Conservation (phyloP, 495 filamentous ascomycete genomes). For the Evernia prunastri region DNA sequence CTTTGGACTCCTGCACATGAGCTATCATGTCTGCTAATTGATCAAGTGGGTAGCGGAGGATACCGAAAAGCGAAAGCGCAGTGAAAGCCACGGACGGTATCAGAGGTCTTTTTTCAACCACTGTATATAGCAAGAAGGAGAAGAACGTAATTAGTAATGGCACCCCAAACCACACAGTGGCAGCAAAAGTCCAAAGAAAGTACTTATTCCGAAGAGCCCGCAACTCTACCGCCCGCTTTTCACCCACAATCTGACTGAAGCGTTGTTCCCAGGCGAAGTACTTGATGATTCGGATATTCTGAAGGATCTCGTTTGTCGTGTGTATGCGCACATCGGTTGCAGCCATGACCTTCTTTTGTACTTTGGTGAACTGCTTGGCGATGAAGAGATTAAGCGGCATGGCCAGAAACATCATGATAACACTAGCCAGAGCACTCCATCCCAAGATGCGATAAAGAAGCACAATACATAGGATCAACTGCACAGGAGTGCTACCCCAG, state of each 20-base stretch:
- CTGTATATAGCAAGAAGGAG: constrained; percentile 88
- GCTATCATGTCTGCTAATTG: constrained; percentile 99
- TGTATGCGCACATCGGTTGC: constrained; percentile 96
- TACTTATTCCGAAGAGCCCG: constrained; percentile 72
- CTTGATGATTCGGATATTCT: constrained; percentile 98
- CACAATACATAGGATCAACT: constrained; percentile 65
- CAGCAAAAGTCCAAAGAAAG: constrained; percentile 83
- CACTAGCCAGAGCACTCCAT: constrained; percentile 86
- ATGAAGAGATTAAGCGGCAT: constrained; percentile 85
- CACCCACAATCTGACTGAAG: constrained; percentile 78
- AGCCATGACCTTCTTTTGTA: constrained; percentile 85
- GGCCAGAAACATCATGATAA: constrained; percentile 83
- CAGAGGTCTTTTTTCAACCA: constrained; percentile 81
- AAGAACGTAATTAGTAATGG: constrained; percentile 94
- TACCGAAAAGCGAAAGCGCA: constrained; percentile 87
- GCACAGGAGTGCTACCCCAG: constrained; percentile 76
- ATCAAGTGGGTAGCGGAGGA: constrained; percentile 91
- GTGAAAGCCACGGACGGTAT: constrained; percentile 95
- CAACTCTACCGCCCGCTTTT: constrained; percentile 76
- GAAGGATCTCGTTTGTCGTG: constrained; percentile 91
- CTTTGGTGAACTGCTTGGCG: constrained; percentile 71
- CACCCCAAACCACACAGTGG: constrained; percentile 93
- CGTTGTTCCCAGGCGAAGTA: constrained; percentile 98
- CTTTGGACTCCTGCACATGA: constrained; percentile 95
- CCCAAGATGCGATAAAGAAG: constrained; percentile 88